These are phyloP conservation scores for Diplodia seriata DNA, from an alignment of 2,329 filamentous ascomycete species.

Conservation along the genomic window DNA sequence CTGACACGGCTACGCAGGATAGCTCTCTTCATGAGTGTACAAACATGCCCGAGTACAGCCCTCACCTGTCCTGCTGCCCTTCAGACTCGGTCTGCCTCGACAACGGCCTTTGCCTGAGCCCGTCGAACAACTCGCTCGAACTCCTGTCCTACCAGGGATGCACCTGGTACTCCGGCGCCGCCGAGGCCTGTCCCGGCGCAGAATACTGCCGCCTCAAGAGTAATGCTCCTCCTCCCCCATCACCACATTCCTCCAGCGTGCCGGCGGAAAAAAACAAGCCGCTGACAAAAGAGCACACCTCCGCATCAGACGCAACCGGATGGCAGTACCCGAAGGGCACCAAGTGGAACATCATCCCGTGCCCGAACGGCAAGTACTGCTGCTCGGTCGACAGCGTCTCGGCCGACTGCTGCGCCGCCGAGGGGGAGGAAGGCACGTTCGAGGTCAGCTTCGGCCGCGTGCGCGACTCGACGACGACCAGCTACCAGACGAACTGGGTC, in stretches of 20 bases:
- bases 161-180: not conserved
- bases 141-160: slow-evolving; percentile 4
- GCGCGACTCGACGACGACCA: not conserved
- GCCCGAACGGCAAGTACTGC: slow-evolving; percentile 12
- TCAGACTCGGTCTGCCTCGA: not conserved
- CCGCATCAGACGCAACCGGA: not conserved
- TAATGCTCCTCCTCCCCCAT: not conserved
- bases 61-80: slow-evolving; percentile 1
- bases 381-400: not conserved
- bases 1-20: not conserved
- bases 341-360: slow-evolving; percentile 7
- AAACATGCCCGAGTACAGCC: not conserved
- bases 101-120: slow-evolving; percentile 1
- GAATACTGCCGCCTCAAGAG: slow-evolving; percentile 11
- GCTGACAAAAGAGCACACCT: not conserved
- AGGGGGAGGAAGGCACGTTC: slow-evolving; percentile 6
- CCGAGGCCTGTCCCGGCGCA: not conserved
- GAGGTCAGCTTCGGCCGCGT: slow-evolving; percentile 11
- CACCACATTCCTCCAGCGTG: too few relatives aligned
- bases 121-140: slow-evolving; percentile 4
- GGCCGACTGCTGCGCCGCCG: slow-evolving; percentile 1
- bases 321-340: not conserved
- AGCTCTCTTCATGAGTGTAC: not conserved
- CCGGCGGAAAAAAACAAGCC: not conserved
- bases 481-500: too few relatives aligned